Conservation (phyloP, 2,329 filamentous ascomycete genomes). For the Fusarium multiceps region DNA sequence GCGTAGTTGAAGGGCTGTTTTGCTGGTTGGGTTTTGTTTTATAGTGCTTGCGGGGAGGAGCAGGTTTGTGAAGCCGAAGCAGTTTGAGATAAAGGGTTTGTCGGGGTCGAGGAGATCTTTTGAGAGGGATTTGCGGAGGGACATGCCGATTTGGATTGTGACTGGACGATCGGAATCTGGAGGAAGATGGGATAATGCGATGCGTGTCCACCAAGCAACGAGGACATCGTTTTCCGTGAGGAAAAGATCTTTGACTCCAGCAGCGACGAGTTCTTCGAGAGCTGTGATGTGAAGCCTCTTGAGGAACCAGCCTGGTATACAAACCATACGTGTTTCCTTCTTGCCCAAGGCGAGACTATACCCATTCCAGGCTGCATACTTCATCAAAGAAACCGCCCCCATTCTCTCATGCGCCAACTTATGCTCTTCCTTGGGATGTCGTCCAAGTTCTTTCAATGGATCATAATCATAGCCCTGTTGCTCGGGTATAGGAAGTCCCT, state of each 20-base stretch:
- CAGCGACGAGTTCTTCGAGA: not conserved
- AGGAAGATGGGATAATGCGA: not conserved
- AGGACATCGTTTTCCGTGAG: conserved; percentile 26
- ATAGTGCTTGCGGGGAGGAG: accelerated
- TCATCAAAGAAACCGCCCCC: not conserved
- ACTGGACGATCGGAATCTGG: not conserved
- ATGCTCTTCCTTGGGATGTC: not conserved
- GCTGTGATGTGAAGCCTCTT: not conserved
- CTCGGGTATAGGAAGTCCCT: not conserved
- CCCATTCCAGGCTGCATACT: conserved; percentile 11
- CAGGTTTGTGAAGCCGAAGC: not conserved
- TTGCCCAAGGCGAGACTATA: conserved; percentile 1
- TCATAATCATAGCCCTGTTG: not conserved
- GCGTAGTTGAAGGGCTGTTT: not conserved
- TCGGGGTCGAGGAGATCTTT: not conserved
- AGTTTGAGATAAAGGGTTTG: not conserved
- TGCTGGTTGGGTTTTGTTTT: not conserved
- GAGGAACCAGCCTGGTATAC: conserved; percentile 7
- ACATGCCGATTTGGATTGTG: conserved; percentile 12
- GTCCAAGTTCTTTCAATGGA: conserved; percentile 3
- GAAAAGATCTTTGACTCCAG: not conserved
- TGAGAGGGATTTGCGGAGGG: not conserved
- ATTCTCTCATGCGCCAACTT: not conserved
- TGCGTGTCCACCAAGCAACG: conserved; percentile 17
- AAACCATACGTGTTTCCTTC: conserved; percentile 24